Evolutionary conservation across 75 land plant species (phyloP), one percentile per base, ranked within the genome.

Genomic region (Selaginella tamariscina): DNA sequence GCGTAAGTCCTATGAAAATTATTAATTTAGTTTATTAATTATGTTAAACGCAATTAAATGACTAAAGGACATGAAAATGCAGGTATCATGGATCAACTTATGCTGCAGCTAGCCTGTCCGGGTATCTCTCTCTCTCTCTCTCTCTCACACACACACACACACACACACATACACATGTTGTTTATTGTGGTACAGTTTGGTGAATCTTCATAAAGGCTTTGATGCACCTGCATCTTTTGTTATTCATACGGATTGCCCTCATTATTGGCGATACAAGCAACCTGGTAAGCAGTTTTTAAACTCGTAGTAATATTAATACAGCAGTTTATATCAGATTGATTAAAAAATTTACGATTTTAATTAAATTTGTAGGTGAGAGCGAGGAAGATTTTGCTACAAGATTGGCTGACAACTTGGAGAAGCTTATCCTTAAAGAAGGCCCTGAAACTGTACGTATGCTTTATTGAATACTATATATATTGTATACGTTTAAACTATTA

Each of bases 81-180:
- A 95, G 99, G 55, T 95, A 95, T 56, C 99, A 95, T 80, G 99
- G 99, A 60, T 90, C 99, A 65, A 90, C 99, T 29, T 44, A 89
- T 27, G 82, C 86, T 27, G 31, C 99, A 33, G 99, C 99, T 54
- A 95, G 99, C 70, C 88, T 95, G 64, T 86, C 99, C 32, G 99
- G 99, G 99, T 95, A 79, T 8, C 21, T 59, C 62, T 59, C 62
- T 21, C 2, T 8, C n/a, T 26, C 62, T 59, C 23, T 23, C 21
- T 2, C 62, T 59, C 62, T 59, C 21, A 9, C 62, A 9, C 8
- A 9, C 62, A 5, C 8, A 23, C 20, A 11, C 49, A 5, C 15
- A 39, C 5, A 5, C 5, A 39, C 11, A 39, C 11, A 5, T 39
- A 39, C 49, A 39, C 49, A 5, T 39, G 49, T 39, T 39, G 49